Conservation (phyloP, 352 stramenopile species). For the Phytophthora fragariae region DNA sequence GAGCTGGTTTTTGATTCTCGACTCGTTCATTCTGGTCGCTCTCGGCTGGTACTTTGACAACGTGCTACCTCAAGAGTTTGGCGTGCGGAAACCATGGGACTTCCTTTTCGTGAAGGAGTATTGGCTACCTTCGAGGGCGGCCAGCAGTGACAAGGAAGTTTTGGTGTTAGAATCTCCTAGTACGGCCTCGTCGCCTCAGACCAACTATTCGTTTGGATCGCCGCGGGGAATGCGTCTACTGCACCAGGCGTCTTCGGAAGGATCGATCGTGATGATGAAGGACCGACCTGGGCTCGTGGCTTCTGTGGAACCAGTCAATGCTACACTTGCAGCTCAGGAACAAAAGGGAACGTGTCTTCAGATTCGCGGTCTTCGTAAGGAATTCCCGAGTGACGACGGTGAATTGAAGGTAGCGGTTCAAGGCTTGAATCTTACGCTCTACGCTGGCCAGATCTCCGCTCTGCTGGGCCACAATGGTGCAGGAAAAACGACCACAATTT, state of each 20-base stretch:
- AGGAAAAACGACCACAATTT: constrained; percentile 94
- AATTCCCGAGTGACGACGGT: constrained; percentile 69
- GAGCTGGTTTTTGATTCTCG: constrained; percentile 76
- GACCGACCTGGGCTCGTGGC: constrained; percentile 25
- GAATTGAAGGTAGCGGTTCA: constrained; percentile 86
- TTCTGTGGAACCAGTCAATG: constrained; percentile 54
- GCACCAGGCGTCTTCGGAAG: constrained; percentile 40
- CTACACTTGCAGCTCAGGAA: constrained; percentile 51
- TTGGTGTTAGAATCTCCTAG: constrained; percentile 35
- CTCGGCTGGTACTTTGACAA: constrained; percentile 95
- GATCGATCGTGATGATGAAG: constrained; percentile 46
- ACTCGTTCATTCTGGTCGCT: constrained; percentile 84
- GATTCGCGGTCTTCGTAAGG: constrained; percentile 57
- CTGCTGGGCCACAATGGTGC: constrained; percentile 89
- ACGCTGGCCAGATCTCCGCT: constrained; percentile 93
- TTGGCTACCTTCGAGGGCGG: constrained; percentile 22
- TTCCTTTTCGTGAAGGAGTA: constrained; percentile 81
- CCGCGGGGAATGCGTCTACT: constrained; percentile 26
- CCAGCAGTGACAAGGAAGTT: constrained; percentile 30
- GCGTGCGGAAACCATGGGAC: constrained; percentile 89
- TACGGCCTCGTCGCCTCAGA: constrained; percentile 29
- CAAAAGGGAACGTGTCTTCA: constrained; percentile 53
- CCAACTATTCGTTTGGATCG: constrained; percentile 35
- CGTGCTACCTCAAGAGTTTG: constrained; percentile 92
- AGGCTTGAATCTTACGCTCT: constrained; percentile 89